These are phyloP conservation scores for Hortiboletus flavorubellus DNA, from an alignment of 768 basidiomycete genomes.

Conservation along the genomic window DNA sequence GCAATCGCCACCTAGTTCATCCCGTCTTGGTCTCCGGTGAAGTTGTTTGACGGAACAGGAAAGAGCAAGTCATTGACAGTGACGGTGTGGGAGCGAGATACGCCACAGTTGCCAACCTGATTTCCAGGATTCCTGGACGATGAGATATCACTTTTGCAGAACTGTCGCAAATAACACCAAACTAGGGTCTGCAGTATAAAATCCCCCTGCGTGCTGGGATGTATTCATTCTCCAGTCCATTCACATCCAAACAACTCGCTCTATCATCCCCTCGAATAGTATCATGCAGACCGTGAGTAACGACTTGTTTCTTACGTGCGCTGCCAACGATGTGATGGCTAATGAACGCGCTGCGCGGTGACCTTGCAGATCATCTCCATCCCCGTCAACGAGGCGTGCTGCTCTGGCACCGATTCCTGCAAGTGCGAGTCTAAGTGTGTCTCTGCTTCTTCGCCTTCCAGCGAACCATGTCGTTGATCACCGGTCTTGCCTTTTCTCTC, in stretches of 20 bases:
- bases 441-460: background rate
- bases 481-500: too few relatives aligned
- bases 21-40: background rate
- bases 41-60: background rate
- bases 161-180: background rate
- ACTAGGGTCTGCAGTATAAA: conserved; percentile 8
- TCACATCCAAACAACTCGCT: background rate
- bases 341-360: too few relatives aligned
- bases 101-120: background rate
- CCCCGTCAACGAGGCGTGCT: conserved; percentile 23
- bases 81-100: background rate
- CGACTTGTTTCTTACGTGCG: background rate
- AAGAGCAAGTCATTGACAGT: background rate
- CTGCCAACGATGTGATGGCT: background rate
- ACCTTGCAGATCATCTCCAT: conserved; percentile 2
- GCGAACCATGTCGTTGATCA: background rate
- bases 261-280: background rate
- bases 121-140: background rate
- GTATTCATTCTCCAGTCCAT: background rate
- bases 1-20: background rate
- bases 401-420: conserved; percentile 6
- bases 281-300: conserved; percentile 18
- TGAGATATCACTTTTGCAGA: background rate
- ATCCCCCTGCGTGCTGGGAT: background rate
- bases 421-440: conserved; percentile 11